phyloP scores from a whole-genome alignment of 805 yeast genomes.

The Cyberlindnera maclurae region DNA sequence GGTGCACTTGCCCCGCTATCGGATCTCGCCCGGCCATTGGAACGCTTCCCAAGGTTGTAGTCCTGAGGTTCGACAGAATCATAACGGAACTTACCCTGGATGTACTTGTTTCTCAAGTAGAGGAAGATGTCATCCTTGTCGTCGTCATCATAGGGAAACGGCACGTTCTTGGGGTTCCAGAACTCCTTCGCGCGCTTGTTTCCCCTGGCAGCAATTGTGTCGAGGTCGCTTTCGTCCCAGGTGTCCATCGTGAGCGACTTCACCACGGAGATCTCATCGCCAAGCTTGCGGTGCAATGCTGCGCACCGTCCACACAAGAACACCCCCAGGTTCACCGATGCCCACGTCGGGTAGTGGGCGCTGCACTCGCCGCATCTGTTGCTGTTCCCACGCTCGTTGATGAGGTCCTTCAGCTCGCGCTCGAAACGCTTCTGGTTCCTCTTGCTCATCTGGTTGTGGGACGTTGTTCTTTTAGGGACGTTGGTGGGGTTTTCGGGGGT shows the following conservation, averaged over 20 bases:
- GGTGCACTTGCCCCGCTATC: slow-evolving; percentile 8
- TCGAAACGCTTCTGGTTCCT: slow-evolving; percentile 38
- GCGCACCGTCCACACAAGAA: slow-evolving; percentile 85
- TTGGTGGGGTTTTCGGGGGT: neutral
- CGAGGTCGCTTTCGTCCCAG: slow-evolving; percentile 57
- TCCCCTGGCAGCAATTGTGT: slow-evolving; percentile 39
- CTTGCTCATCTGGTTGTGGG: slow-evolving; percentile 2
- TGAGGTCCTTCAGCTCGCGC: slow-evolving; percentile 47
- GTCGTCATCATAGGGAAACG: slow-evolving; percentile 73
- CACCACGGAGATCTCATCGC: slow-evolving; percentile 53
- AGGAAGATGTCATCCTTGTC: slow-evolving; percentile 53
- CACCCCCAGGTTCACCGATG: slow-evolving; percentile 43
- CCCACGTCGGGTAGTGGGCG: slow-evolving; percentile 48
- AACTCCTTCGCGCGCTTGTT: slow-evolving; percentile 49
- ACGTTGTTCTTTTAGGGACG: neutral
- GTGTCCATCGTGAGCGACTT: slow-evolving; percentile 68
- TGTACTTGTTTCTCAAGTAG: slow-evolving; percentile 61
- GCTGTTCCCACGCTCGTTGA: slow-evolving; percentile 50
- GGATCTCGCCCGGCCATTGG: slow-evolving; percentile 1
- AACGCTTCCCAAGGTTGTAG: slow-evolving; percentile 13
- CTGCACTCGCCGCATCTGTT: slow-evolving; percentile 81
- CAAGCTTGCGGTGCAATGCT: slow-evolving; percentile 62
- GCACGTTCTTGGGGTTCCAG: slow-evolving; percentile 65
- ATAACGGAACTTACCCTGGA: slow-evolving; percentile 47
- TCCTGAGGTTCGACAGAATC: slow-evolving; percentile 25